These are phyloP conservation scores for Scedosporium dehoogii DNA, from an alignment of 2,329 filamentous ascomycete genomes.

Conservation along the genomic window DNA sequence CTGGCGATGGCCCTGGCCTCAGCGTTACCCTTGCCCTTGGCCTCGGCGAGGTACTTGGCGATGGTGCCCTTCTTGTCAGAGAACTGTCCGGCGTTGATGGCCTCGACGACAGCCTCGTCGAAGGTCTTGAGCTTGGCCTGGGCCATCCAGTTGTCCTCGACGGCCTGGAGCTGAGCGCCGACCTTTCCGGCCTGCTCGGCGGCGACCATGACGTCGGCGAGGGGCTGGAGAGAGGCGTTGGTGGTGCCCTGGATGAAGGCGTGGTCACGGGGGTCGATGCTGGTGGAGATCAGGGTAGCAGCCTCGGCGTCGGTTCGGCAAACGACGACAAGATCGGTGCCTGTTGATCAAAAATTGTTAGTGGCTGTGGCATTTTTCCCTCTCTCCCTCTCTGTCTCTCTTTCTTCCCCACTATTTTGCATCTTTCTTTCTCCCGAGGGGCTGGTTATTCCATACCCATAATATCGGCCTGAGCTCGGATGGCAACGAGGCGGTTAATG, in stretches of 20 bases:
- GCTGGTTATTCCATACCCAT: constrained; percentile 54
- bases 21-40: constrained; percentile 74
- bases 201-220: constrained; percentile 83
- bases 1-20: constrained; percentile 76
- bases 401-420: no score
- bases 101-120: constrained; percentile 77
- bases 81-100: constrained; percentile 60
- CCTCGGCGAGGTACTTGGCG: constrained; percentile 53
- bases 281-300: constrained; percentile 91
- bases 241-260: constrained; percentile 85
- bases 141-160: constrained; percentile 80
- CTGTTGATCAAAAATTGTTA: constrained; percentile 23
- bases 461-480: constrained; percentile 94
- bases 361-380: no score
- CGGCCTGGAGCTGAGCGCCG: constrained; percentile 72
- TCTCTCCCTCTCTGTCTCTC: not conserved
- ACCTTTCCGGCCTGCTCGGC: constrained; percentile 75
- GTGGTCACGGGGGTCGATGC: constrained; percentile 93
- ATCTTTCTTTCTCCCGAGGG: no score
- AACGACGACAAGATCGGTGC: constrained; percentile 77
- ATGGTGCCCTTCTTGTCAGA: constrained; percentile 57
- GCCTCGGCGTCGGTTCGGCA: constrained; percentile 96
- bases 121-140: constrained; percentile 79
- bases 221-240: constrained; percentile 71
- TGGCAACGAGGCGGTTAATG: constrained; percentile 94